Evolutionary conservation across 2,329 filamentous ascomycete species (phyloP).

Genomic region (Verruconis gallopava): DNA sequence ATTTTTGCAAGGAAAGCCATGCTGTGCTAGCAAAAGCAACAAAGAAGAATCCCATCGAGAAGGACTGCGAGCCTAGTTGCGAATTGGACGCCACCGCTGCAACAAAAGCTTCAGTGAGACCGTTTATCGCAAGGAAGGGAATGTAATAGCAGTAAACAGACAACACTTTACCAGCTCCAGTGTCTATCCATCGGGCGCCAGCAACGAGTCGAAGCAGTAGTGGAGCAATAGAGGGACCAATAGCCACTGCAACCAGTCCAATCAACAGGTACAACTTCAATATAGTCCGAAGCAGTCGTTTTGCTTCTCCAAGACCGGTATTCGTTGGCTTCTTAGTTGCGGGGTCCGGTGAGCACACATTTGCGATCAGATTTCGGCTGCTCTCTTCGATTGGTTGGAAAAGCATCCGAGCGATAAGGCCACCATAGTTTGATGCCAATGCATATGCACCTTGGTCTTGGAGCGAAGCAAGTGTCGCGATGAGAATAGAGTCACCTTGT

Average conservation of each 20-base stretch:
- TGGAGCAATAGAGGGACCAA: constrained; percentile 67
- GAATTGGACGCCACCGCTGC: constrained; percentile 66
- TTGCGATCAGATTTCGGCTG: constrained; percentile 78
- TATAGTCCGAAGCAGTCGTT: constrained; percentile 46
- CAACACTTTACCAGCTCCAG: constrained; percentile 61
- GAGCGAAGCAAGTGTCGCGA: constrained; percentile 63
- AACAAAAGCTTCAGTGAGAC: constrained; percentile 84
- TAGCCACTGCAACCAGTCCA: constrained; percentile 50
- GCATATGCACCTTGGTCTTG: constrained; percentile 83
- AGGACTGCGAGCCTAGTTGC: constrained; percentile 63
- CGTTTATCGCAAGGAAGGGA: constrained; percentile 82
- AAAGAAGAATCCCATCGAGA: constrained; percentile 78
- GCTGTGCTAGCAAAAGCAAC: constrained; percentile 60
- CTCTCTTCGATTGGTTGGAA: constrained; percentile 95
- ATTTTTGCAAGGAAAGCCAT: constrained; percentile 58
- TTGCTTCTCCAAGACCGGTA: constrained; percentile 22
- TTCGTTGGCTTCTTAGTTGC: background rate
- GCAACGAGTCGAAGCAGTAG: constrained; percentile 62
- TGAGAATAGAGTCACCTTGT: constrained; percentile 83
- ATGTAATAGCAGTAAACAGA: constrained; percentile 84
- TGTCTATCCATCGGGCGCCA: constrained; percentile 60
- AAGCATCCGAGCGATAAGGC: constrained; percentile 72
- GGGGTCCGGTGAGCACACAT: constrained; percentile 46
- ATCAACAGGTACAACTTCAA: constrained; percentile 63
- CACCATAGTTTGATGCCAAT: constrained; percentile 83